Conservation (phyloP, 495 filamentous ascomycete species). For the Talaromyces ruber region DNA sequence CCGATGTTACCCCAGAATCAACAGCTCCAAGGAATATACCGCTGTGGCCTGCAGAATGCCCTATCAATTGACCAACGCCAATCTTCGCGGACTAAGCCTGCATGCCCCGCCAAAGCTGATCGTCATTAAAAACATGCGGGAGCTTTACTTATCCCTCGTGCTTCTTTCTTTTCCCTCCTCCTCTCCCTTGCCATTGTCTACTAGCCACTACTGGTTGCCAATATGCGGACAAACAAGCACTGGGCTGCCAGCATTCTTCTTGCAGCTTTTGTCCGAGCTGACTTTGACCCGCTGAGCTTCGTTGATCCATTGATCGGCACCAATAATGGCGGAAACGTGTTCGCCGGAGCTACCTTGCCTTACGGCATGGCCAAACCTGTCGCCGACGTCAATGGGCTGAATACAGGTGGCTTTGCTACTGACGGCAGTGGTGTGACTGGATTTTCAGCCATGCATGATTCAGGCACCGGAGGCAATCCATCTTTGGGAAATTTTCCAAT, state of each 20-base stretch:
- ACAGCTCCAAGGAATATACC: neutral
- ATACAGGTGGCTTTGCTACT: conserved; percentile 64
- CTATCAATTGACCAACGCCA: neutral
- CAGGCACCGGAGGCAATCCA: conserved; percentile 57
- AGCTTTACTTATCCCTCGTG: neutral
- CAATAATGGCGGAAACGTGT: conserved; percentile 56
- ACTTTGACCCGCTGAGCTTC: conserved; percentile 17
- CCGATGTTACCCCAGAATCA: neutral
- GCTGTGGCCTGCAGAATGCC: neutral
- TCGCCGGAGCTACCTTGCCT: conserved; percentile 63
- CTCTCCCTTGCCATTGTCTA: neutral
- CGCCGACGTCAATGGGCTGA: conserved; percentile 57
- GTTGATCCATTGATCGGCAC: conserved; percentile 49
- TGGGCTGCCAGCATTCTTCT: neutral
- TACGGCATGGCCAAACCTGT: conserved; percentile 71
- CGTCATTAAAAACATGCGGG: neutral
- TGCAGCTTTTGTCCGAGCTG: neutral
- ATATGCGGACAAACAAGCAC: neutral
- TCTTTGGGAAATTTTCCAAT: conserved; percentile 66
- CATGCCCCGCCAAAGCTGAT: neutral
- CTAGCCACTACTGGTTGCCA: neutral
- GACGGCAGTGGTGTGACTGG: conserved; percentile 54
- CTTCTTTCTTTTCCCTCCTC: neutral
- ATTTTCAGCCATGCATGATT: conserved; percentile 60
- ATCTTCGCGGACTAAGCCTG: neutral